Conservation (phyloP, 2,329 filamentous ascomycete genomes). For the Mycosphaerella sp. region DNA sequence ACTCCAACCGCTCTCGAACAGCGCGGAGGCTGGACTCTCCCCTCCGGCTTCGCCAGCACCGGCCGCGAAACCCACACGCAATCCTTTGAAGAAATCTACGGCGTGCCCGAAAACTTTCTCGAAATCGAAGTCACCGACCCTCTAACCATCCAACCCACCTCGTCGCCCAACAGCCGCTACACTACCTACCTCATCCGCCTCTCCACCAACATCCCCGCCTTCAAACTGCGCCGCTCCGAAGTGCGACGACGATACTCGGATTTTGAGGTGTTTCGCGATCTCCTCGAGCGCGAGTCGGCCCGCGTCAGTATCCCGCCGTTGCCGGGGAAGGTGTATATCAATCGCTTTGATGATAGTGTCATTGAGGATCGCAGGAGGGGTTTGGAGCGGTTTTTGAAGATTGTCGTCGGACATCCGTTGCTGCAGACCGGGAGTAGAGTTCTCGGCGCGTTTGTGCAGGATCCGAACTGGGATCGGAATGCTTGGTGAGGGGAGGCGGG, state of each 20-base stretch:
- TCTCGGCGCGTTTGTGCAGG: slow-evolving; percentile 91
- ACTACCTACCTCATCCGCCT: slow-evolving; percentile 98
- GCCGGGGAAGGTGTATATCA: slow-evolving; percentile 96
- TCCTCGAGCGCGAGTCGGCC: slow-evolving; percentile 89
- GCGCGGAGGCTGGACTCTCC: slow-evolving; percentile 16
- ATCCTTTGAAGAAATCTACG: slow-evolving; percentile 98
- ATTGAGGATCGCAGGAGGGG: slow-evolving; percentile 91
- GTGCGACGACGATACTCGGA: slow-evolving; percentile 94
- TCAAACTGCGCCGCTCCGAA: slow-evolving; percentile 79
- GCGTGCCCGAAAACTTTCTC: slow-evolving; percentile 95
- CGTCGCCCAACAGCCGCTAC: slow-evolving; percentile 55
- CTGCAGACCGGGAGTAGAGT: slow-evolving; percentile 98
- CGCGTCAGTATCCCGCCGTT: slow-evolving; percentile 92
- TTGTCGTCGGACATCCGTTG: slow-evolving; percentile 92
- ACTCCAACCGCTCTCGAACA: slow-evolving; percentile 2
- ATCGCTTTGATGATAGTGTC: slow-evolving; percentile 95
- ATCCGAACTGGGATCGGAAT: slow-evolving; percentile 86
- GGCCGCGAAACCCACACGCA: slow-evolving; percentile 45
- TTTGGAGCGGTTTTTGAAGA: slow-evolving; percentile 91
- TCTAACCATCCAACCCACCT: slow-evolving; percentile 83
- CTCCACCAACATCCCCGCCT: slow-evolving; percentile 96
- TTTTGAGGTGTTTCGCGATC: slow-evolving; percentile 98
- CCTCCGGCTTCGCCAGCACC: slow-evolving; percentile 31
- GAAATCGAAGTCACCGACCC: slow-evolving; percentile 97
- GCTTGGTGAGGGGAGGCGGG: slow-evolving; percentile 54